These are phyloP conservation scores for Aureobasidium sp. DNA, from an alignment of 2,329 filamentous ascomycete genomes.

Conservation along the genomic window DNA sequence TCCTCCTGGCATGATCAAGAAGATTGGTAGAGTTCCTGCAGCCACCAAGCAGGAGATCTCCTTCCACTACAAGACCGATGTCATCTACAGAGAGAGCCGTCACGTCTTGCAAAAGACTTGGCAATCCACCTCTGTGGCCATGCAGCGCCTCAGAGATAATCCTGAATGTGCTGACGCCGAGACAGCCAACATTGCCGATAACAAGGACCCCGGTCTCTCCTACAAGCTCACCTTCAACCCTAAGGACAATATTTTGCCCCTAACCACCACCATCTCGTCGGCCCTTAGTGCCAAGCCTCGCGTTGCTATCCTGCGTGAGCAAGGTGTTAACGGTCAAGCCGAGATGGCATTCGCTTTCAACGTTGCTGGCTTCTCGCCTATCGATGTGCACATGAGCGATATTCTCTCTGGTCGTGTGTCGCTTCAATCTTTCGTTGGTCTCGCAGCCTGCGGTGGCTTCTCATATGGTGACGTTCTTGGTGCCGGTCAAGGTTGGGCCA, in stretches of 20 bases:
- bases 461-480: slow-evolving; percentile 89
- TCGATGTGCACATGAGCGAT: slow-evolving; percentile 97
- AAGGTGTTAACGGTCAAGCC: slow-evolving; percentile 91
- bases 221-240: slow-evolving; percentile 79
- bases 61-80: slow-evolving; percentile 61
- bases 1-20: slow-evolving; percentile 70
- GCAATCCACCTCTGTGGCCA: slow-evolving; percentile 79
- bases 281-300: slow-evolving; percentile 57
- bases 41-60: slow-evolving; percentile 65
- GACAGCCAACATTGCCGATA: slow-evolving; percentile 64
- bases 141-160: slow-evolving; percentile 88
- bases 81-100: slow-evolving; percentile 62
- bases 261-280: slow-evolving; percentile 54
- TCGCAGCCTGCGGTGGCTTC: slow-evolving; percentile 95
- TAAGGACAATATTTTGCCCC: slow-evolving; percentile 64
- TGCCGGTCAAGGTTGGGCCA: slow-evolving; percentile 94
- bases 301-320: slow-evolving; percentile 89
- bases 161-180: slow-evolving; percentile 78
- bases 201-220: slow-evolving; percentile 70
- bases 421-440: slow-evolving; percentile 72
- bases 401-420: slow-evolving; percentile 70
- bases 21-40: slow-evolving; percentile 68
- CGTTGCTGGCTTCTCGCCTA: slow-evolving; percentile 78
- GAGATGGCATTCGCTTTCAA: slow-evolving; percentile 98
- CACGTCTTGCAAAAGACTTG: slow-evolving; percentile 76